These are phyloP conservation scores for Phaffia tasmanica DNA, from an alignment of 768 basidiomycete species.

Conservation along the genomic window DNA sequence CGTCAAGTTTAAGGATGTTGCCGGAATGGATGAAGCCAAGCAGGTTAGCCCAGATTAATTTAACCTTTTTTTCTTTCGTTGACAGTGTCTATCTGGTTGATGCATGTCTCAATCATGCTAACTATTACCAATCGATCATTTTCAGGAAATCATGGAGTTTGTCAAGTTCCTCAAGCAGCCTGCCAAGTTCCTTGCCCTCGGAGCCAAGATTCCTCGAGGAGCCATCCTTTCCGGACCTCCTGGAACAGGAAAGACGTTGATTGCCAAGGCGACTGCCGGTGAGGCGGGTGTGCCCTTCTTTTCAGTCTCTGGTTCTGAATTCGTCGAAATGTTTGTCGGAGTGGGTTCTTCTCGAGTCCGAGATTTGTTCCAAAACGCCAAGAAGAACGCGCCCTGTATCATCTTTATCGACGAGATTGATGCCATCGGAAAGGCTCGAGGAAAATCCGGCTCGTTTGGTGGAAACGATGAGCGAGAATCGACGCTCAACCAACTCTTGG, in stretches of 20 bases:
- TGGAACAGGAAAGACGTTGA: slow-evolving; percentile 93
- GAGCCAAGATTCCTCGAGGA: slow-evolving; percentile 93
- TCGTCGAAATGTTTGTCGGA: slow-evolving; percentile 99
- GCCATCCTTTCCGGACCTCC: slow-evolving; percentile 92
- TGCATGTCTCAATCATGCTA: background rate
- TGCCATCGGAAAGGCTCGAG: slow-evolving; percentile 90
- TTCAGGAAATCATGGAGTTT: slow-evolving; percentile 91
- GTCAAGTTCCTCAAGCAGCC: slow-evolving; percentile 98
- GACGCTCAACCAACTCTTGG: slow-evolving; percentile 90
- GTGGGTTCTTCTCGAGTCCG: slow-evolving; percentile 95
- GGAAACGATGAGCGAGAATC: slow-evolving; percentile 97
- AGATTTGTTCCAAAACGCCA: slow-evolving; percentile 92
- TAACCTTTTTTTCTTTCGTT: background rate
- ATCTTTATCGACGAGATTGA: slow-evolving; percentile 99
- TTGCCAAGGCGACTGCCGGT: slow-evolving; percentile 96
- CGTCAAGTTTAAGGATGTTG: slow-evolving; percentile 89
- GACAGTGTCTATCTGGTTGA: background rate
- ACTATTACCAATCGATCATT: background rate
- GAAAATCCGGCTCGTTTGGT: slow-evolving; percentile 63
- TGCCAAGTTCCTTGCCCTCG: slow-evolving; percentile 81
- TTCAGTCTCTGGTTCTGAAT: slow-evolving; percentile 96
- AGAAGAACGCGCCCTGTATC: slow-evolving; percentile 96
- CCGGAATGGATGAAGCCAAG: slow-evolving; percentile 99
- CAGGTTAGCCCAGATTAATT: slow-evolving; percentile 41
- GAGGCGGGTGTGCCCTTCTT: slow-evolving; percentile 97